Base-by-base conservation (phyloP, 2,329 filamentous ascomycete genomes). In the Fusarium nygamai region DNA sequence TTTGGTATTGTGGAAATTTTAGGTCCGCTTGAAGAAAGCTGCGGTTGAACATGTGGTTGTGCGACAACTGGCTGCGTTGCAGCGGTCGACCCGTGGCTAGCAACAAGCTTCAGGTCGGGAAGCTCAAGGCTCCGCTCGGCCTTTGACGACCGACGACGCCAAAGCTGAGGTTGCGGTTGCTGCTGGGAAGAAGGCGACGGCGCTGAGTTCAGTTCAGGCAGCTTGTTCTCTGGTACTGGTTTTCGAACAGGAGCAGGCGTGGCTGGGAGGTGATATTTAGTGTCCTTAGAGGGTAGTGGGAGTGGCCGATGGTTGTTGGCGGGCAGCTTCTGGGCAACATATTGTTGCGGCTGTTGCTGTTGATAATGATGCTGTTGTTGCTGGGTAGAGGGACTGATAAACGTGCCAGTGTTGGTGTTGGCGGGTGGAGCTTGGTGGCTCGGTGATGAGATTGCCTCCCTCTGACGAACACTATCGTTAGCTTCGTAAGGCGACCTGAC, bases 111-210 rank as follows among this genome's bases (percentile, higher is more conserved):
- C 58, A 90, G 84, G 64, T 86, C 84, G 14, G 86, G 80, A 9
- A 89, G 82, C 53, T 86, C 84, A 39, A 86, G 78, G 69, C 80
- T 84, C 60, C 83, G 82, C 61, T 88, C 86, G 62, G 82, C 83
- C 77, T 86, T 89, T 33, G 85, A 80, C 20, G 87, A 88, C 51
- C 88, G 85, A 60, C 88, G 84, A 64, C 85, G 84, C 88, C 87
- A 89, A 51, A 85, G 78, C 54, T 85, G 80, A 51, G 79, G 76
- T 34, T 80, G 78, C 48, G 79, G 76, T 36, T 80, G 78, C 38
- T 69, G 68, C 24, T 72, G 67, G 16, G 58, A 67, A 34, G 77
- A 76, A 31, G 81, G 74, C 22, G 81, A 80, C 12, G 78, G 67
- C 27, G 20, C 51, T 39, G 78, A 70, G 22, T 76, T 73, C 20